Conservation (phyloP, 164 flowering plant genomes). For the Vitis rupestris region DNA sequence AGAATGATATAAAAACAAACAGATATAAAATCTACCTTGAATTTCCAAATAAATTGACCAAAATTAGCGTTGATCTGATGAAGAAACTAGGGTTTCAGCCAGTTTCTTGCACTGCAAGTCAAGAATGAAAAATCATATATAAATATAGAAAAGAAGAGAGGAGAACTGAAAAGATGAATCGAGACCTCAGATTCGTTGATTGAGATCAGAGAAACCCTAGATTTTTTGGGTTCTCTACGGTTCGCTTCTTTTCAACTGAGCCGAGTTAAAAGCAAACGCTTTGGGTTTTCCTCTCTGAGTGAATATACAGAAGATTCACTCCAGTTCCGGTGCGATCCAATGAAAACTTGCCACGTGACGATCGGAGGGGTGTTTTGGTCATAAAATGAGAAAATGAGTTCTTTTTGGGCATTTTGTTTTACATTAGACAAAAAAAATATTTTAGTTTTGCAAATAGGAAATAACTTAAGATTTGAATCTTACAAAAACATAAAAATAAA, state of each 20-base stretch:
- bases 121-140: background rate
- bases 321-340: background rate
- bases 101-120: background rate
- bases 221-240: too few species aligned
- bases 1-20: background rate
- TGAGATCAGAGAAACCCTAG: background rate
- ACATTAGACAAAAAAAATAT: too few species aligned
- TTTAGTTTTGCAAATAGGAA: too few species aligned
- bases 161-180: background rate
- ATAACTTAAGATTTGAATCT: too few species aligned
- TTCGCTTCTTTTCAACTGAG: too few species aligned
- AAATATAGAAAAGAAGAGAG: background rate
- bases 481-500: too few species aligned
- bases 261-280: too few species aligned
- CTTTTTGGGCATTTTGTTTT: too few species aligned
- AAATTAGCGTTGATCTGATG: conserved; percentile 1
- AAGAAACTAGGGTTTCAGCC: conserved; percentile 1
- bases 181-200: background rate
- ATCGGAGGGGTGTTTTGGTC: too few species aligned
- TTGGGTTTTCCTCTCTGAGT: too few species aligned
- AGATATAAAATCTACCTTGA: background rate
- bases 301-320: background rate
- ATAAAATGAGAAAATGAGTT: too few species aligned
- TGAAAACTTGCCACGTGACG: background rate
- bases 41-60: background rate